These are phyloP conservation scores for Crotalaria pallida DNA, from an alignment of 306 rosid species.

Conservation along the genomic window DNA sequence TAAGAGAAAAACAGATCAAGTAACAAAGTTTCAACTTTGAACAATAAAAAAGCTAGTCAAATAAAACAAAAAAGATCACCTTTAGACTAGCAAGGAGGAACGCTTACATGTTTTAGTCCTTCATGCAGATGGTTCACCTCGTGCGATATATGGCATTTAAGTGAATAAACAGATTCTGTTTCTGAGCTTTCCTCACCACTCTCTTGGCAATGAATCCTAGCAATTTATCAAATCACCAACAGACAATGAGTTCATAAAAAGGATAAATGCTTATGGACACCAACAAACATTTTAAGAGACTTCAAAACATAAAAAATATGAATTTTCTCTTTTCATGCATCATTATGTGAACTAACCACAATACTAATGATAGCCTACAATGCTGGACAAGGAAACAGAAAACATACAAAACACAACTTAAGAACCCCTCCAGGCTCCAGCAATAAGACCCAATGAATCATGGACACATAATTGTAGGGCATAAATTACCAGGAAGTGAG, in stretches of 20 bases:
- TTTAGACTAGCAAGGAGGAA: not conserved
- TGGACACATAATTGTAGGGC: not conserved
- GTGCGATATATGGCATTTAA: conserved; percentile 97
- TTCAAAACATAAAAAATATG: not conserved
- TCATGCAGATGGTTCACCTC: conserved; percentile 98
- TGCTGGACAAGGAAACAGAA: not conserved
- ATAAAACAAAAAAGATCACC: not conserved
- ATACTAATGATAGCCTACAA: conserved; percentile 3
- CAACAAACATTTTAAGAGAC: conserved; percentile 1
- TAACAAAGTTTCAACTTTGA: not conserved
- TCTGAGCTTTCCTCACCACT: conserved; percentile 98
- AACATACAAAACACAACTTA: not conserved
- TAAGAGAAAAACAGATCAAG: not conserved
- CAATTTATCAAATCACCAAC: conserved; percentile 27
- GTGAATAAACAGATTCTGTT: conserved; percentile 90
- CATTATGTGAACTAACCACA: not conserved
- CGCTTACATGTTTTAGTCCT: conserved; percentile 94
- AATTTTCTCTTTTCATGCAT: not conserved
- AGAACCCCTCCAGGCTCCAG: not conserved
- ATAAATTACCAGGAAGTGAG: not conserved
- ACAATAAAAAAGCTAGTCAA: not conserved
- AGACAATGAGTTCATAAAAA: conserved; percentile 20
- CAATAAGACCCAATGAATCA: not conserved
- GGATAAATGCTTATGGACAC: not conserved
- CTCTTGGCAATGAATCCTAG: conserved; percentile 87